phyloP scores from a whole-genome alignment of 1,284 basidiomycete species.

The Sphagnurus paluster region DNA sequence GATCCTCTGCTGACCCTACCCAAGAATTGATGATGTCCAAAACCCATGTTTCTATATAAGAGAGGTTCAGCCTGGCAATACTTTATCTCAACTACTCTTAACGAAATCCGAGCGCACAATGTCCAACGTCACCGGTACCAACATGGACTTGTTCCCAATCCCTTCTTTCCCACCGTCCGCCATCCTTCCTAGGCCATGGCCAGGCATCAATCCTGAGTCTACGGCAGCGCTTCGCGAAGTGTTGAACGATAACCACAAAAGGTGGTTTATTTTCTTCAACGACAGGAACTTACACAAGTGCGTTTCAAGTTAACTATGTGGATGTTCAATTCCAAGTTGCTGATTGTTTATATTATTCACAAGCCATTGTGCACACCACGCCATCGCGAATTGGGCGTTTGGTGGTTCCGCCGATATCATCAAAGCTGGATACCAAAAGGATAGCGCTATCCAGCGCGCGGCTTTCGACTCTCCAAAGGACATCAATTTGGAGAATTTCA shows the following conservation, averaged over 20 bases:
- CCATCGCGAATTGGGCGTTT: conserved; percentile 41
- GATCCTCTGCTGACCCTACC: too few species aligned
- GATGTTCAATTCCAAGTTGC: background rate
- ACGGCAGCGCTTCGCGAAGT: conserved; percentile 42
- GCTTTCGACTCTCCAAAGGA: conserved; percentile 34
- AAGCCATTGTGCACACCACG: conserved; percentile 42
- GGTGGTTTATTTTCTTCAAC: conserved; percentile 66
- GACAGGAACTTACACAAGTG: conserved; percentile 61
- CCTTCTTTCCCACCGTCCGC: conserved; percentile 35
- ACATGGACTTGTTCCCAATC: conserved; percentile 33
- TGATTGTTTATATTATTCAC: background rate
- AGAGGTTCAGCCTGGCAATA: too few species aligned
- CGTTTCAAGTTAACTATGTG: too few species aligned
- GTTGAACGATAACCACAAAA: conserved; percentile 57
- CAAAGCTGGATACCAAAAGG: conserved; percentile 39
- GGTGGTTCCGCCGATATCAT: conserved; percentile 39
- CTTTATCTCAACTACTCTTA: too few species aligned
- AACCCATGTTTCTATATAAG: too few species aligned
- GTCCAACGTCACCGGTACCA: background rate
- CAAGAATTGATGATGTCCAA: too few species aligned
- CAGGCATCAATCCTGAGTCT: conserved; percentile 51
- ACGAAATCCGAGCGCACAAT: background rate
- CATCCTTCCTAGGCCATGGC: conserved; percentile 26
- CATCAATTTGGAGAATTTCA: conserved; percentile 36
- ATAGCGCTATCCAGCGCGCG: conserved; percentile 32